Base-by-base conservation (phyloP, 176 grass and related monocot species). In the Oryza rufipogon region DNA sequence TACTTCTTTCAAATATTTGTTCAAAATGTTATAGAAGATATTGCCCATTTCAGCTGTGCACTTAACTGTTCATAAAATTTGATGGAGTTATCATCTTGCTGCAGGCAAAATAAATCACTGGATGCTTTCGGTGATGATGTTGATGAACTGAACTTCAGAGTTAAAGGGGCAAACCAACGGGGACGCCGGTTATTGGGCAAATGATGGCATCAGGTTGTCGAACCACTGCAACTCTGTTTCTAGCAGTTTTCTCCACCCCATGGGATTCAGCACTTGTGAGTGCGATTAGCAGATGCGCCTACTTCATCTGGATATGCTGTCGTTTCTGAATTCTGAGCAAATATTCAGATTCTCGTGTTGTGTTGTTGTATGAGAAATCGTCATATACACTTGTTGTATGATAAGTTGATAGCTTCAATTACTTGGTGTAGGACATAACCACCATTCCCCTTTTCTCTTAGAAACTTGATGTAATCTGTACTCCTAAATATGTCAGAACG, bases 31-130 rank as follows among this genome's bases (percentile, higher is more conserved):
- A 38, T 65, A 41, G 48, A 66, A 74, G 48, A 68, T 22, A 72
- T 26, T 26, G 25, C 19, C 42, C 15, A 56, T 58, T 7, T 79
- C 3, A 6, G 16, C 0, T 74, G 58, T 58, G 16, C 23, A 32
- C 17, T 71, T 42, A 10, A 4, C 23, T 36, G 3, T 56, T 33
- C 28, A 46, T 51, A 38, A 26, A 65, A 20, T 61, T 81, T 86
- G 54, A 89, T 60, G 48, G 66, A 46, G 48, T 9, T 48, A 2
- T 25, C 68, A 11, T 64, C 38, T 82, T 74, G 47, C 48, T 86
- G 70, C 72, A 97, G 95, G 82, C 92, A 97, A 92, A 95, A 91
- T 70, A 92, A 89, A 49, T 92, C 93, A 25, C 68, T 99, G 74
- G 91, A 92, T 86, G n/a, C 42, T 70, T 87, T 96, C 73, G 74